Conservation (phyloP, 2,329 filamentous ascomycete genomes). For the Colletotrichum tanaceti region DNA sequence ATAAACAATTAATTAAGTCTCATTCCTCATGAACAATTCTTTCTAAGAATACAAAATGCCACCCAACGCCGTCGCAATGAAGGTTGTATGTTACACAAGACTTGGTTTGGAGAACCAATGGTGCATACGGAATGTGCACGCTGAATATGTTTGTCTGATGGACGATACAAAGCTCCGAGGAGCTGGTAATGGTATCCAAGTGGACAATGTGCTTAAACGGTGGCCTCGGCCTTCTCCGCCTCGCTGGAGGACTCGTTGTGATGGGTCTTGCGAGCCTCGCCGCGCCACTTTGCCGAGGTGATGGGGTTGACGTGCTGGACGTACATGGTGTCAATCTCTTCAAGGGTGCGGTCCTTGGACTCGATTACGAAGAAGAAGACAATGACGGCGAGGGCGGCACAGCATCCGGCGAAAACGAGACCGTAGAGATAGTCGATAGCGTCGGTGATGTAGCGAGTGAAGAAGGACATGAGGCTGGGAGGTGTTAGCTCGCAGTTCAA, state of each 20-base stretch:
- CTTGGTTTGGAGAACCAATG: conserved; percentile 8
- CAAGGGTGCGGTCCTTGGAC: conserved; percentile 76
- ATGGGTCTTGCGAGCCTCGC: conserved; percentile 44
- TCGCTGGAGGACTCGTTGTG: conserved; percentile 39
- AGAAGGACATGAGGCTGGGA: conserved; percentile 54
- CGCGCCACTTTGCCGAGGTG: conserved; percentile 54
- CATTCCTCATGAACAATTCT: conserved; percentile 37
- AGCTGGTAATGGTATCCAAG: background rate
- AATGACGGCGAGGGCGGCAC: conserved; percentile 69
- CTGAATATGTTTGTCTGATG: background rate
- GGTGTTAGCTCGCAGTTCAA: conserved; percentile 25
- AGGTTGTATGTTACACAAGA: conserved; percentile 30
- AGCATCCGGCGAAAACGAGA: conserved; percentile 77
- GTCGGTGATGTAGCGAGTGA: conserved; percentile 78
- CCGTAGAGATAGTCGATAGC: conserved; percentile 77
- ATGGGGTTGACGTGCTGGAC: conserved; percentile 62
- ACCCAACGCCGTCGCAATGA: conserved; percentile 40
- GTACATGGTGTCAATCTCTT: conserved; percentile 85
- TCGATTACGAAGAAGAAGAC: conserved; percentile 84
- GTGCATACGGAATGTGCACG: conserved; percentile 7
- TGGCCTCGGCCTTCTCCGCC: conserved; percentile 27
- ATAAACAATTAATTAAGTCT: conserved; percentile 30
- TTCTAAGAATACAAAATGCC: conserved; percentile 21
- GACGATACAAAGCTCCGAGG: background rate
- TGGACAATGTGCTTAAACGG: conserved; percentile 13